These are phyloP conservation scores for Stromatinia cepivora DNA, from an alignment of 2,329 filamentous ascomycete species.

Conservation along the genomic window DNA sequence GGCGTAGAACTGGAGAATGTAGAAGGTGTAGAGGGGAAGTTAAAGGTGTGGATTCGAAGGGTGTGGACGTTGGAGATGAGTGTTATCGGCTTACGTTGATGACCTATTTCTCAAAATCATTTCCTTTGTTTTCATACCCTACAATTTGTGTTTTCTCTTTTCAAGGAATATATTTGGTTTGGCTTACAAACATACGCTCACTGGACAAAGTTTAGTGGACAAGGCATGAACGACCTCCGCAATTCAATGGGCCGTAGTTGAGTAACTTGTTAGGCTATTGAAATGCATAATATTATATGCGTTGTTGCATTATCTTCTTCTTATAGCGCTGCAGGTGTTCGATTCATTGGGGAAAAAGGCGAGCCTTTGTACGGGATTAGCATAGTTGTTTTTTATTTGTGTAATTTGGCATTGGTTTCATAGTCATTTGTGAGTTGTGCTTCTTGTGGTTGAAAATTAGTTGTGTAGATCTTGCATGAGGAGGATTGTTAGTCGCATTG, in stretches of 20 bases:
- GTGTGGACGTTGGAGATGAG: constrained; percentile 99
- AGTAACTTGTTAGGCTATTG: constrained; percentile 9
- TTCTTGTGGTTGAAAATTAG: constrained; percentile 8
- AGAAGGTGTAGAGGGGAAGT: constrained; percentile 83
- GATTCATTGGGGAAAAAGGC: constrained; percentile 16
- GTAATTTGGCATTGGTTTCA: constrained; percentile 11
- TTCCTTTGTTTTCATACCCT: constrained; percentile 23
- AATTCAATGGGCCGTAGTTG: neutral
- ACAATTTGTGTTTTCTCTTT: constrained; percentile 20
- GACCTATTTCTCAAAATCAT: neutral
- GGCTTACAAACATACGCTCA: constrained; percentile 8
- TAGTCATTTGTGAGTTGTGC: neutral
- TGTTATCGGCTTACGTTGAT: constrained; percentile 73
- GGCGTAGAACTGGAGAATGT: constrained; percentile 88
- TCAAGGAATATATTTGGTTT: constrained; percentile 20
- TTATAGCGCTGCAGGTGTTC: constrained; percentile 18
- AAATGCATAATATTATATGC: constrained; percentile 10
- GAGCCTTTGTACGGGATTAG: constrained; percentile 20
- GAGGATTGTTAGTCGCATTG: constrained; percentile 8
- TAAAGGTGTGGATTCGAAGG: constrained; percentile 97
- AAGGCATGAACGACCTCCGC: neutral
- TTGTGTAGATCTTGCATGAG: constrained; percentile 1
- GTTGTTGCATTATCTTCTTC: constrained; percentile 7
- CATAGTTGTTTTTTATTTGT: constrained; percentile 17
- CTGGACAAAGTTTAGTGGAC: constrained; percentile 3